Evolutionary conservation across 176 grass and related monocot genomes (phyloP).

Genomic region (Echinochloa phyllopogon): DNA sequence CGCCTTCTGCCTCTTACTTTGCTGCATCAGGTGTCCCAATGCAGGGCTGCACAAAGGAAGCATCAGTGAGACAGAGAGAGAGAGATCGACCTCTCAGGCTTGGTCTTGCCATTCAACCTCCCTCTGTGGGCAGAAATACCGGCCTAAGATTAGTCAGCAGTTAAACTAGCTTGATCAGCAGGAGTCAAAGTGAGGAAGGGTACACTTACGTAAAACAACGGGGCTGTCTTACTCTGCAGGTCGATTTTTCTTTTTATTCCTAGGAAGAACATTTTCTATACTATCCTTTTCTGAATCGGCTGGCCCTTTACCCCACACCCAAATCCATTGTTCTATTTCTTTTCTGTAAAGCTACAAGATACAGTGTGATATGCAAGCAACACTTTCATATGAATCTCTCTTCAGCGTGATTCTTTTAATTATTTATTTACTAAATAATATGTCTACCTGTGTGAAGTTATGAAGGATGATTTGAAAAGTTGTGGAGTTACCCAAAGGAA

Average conservation of each 20-base stretch:
- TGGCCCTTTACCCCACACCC: slow-evolving; percentile 26
- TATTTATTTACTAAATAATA: neutral
- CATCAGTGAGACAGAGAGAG: too few species aligned
- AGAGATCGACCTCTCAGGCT: too few species aligned
- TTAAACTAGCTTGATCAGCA: too few species aligned
- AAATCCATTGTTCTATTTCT: slow-evolving; percentile 28
- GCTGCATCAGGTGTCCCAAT: too few species aligned
- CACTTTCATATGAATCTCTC: neutral
- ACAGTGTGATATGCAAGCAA: slow-evolving; percentile 39
- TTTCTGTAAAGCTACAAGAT: slow-evolving; percentile 45
- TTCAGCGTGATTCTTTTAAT: neutral
- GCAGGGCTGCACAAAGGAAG: too few species aligned
- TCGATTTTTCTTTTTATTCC: neutral
- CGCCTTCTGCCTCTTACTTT: too few species aligned
- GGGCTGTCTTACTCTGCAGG: too few species aligned
- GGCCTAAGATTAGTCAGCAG: too few species aligned
- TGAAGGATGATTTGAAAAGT: neutral
- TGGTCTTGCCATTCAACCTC: too few species aligned
- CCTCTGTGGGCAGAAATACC: too few species aligned
- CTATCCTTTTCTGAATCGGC: slow-evolving; percentile 4
- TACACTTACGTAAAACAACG: neutral
- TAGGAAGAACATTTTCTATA: slow-evolving; percentile 6
- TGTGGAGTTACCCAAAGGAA: neutral
- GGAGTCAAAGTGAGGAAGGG: too few species aligned
- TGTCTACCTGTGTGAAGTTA: neutral